Evolutionary conservation across 768 basidiomycete species (phyloP).

Genomic region (Cystofilobasidium capitatum): DNA sequence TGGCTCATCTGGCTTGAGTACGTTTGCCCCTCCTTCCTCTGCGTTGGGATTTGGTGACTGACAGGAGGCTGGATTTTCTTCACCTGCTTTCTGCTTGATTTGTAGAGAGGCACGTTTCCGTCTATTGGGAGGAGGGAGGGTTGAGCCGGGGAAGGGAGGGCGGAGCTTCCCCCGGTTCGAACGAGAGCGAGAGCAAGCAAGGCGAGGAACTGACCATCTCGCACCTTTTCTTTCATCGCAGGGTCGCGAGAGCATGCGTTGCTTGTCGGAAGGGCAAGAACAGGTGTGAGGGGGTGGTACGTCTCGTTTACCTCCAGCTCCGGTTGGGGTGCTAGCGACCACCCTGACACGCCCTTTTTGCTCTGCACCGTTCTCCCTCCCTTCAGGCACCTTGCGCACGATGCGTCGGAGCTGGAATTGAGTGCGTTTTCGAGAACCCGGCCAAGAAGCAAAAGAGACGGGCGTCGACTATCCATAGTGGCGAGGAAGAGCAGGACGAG

Average conservation of each 20-base stretch:
- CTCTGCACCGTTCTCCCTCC: constrained; percentile 1
- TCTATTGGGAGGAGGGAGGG: too few species aligned
- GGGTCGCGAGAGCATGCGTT: constrained; percentile 80
- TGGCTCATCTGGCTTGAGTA: too few species aligned
- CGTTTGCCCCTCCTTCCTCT: too few species aligned
- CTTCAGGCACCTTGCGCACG: constrained; percentile 75
- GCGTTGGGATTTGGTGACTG: too few species aligned
- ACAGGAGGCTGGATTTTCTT: too few species aligned
- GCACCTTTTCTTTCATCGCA: too few species aligned
- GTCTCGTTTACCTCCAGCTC: constrained; percentile 27
- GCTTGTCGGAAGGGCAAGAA: constrained; percentile 82
- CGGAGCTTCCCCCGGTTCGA: too few species aligned
- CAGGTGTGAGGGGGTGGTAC: constrained; percentile 82
- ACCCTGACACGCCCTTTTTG: not conserved
- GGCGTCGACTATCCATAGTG: constrained; percentile 62
- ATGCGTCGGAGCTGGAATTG: constrained; percentile 69
- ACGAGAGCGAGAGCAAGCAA: too few species aligned
- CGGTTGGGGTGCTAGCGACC: not conserved
- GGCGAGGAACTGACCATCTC: too few species aligned
- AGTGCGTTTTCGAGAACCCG: constrained; percentile 82
- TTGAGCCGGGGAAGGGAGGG: too few species aligned
- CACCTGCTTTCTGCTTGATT: too few species aligned
- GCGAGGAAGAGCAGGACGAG: constrained; percentile 27
- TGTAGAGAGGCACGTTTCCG: too few species aligned
- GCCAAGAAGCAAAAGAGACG: constrained; percentile 57